Evolutionary conservation across 371 early-diverging fungal species (phyloP), one percentile per base, ranked within the genome.

Genomic region (Mortierella sp.): DNA sequence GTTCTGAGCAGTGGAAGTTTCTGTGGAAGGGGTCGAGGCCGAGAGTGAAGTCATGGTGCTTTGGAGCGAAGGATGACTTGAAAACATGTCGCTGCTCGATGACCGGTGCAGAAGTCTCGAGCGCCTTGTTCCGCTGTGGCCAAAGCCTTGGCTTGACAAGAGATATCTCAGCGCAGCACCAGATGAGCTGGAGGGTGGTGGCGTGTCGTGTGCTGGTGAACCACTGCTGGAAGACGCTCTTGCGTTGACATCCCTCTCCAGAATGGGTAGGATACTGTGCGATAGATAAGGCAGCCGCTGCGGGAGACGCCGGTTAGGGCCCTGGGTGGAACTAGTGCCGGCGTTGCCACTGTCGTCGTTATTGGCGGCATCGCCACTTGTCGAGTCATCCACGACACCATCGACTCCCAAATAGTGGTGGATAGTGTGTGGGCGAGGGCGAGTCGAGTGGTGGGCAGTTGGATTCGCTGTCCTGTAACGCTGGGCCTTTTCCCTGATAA

Each of bases 401-500:
- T n/a, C n/a, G n/a, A n/a, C n/a, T n/a, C n/a, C n/a, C n/a, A n/a
- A n/a, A n/a, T n/a, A n/a, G 46, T 72, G 76, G 31, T 74, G 68
- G 48, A 67, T 74, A 31, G 60, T 63, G 44, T 50, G 57, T 0
- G 59, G 51, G 8, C 55, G 67, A 7, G 62, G 57, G 10, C 40
- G 56, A 22, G 48, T 21, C 14, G 65, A 25, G 8, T 60, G 52
- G 12, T 58, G 57, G 9, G 53, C 45, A 12, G 52, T 54, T 14
- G 76, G 64, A 27, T 74, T 60, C 0, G 63, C 34, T 16, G 48
- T 55, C 49, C 76, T 49, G 57, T 63, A 67, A 7, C 76, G 63
- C 25, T 58, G 64, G 13, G 76, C 76, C 1, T 63, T 74, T 49
- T 74, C 76, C 50, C 64, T 67, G 53, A 74, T 61, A 10, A 74